Percentiles rank a stretch among this genome's conserved stretches.
phyloP scores from a whole-genome alignment of 2,329 filamentous ascomycete genomes.

The Pezicula neosporulosa region DNA sequence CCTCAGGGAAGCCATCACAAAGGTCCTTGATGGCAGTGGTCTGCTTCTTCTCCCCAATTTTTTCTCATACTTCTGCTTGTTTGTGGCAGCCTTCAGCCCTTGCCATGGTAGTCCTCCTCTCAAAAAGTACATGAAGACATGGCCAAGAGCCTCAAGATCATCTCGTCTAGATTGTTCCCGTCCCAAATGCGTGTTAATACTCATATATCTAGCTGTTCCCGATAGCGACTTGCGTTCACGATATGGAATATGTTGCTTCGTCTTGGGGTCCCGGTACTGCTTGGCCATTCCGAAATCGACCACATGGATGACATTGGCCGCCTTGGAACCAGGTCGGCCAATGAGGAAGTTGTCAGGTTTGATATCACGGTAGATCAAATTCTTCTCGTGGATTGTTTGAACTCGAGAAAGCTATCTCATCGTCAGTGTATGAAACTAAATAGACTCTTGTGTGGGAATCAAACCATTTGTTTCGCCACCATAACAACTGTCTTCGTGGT shows the following conservation, averaged over 20 bases:
- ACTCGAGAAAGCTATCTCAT: slow-evolving; percentile 74
- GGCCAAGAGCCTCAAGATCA: slow-evolving; percentile 83
- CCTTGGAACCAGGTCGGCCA: slow-evolving; percentile 84
- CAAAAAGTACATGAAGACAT: slow-evolving; percentile 74
- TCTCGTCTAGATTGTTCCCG: slow-evolving; percentile 94
- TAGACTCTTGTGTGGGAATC: slow-evolving; percentile 19
- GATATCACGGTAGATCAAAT: slow-evolving; percentile 98
- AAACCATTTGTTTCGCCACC: slow-evolving; percentile 97
- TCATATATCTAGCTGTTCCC: slow-evolving; percentile 97
- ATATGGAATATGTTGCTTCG: slow-evolving; percentile 98
- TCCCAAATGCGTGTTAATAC: slow-evolving; percentile 97
- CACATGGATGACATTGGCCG: slow-evolving; percentile 97
- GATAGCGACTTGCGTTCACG: slow-evolving; percentile 95
- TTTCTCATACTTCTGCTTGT: slow-evolving; percentile 99
- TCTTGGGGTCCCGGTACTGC: slow-evolving; percentile 97
- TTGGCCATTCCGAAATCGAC: slow-evolving; percentile 99
- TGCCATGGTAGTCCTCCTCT: slow-evolving; percentile 71
- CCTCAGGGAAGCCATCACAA: slow-evolving; percentile 92
- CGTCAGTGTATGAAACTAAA: slow-evolving; percentile 9
- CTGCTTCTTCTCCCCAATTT: slow-evolving; percentile 99
- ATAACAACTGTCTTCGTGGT: slow-evolving; percentile 97
- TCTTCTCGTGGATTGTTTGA: slow-evolving; percentile 95
- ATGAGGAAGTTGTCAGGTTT: slow-evolving; percentile 99
- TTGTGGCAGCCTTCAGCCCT: slow-evolving; percentile 69
- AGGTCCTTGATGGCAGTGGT: slow-evolving; percentile 95